Evolutionary conservation across 2,329 filamentous ascomycete genomes (phyloP).

Genomic region (Fusarium sp.): DNA sequence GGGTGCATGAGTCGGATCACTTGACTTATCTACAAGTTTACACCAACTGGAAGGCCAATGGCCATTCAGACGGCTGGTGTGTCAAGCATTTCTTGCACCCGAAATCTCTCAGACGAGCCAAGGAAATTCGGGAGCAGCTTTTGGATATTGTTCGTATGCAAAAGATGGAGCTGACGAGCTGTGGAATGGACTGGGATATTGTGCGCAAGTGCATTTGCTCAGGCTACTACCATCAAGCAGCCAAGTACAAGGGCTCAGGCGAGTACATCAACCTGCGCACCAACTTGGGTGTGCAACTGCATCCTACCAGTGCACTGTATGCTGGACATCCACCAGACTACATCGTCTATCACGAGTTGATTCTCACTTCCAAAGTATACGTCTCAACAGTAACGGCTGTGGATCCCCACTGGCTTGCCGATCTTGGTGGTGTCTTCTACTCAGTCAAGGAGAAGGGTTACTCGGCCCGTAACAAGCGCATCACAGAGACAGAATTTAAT

Average conservation of each 20-base stretch:
- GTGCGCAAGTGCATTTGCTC: conserved; percentile 97
- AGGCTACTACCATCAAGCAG: conserved; percentile 98
- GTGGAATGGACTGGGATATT: conserved; percentile 96
- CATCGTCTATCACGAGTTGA: conserved; percentile 97
- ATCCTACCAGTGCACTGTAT: conserved; percentile 93
- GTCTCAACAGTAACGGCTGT: conserved; percentile 97
- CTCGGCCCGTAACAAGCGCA: conserved; percentile 83
- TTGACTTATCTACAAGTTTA: conserved; percentile 96
- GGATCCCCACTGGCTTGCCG: conserved; percentile 96
- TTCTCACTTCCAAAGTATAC: conserved; percentile 96
- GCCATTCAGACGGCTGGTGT: conserved; percentile 92
- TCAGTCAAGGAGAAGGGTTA: conserved; percentile 98
- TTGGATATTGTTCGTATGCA: conserved; percentile 94
- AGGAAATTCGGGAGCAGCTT: conserved; percentile 94
- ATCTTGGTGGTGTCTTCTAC: conserved; percentile 97
- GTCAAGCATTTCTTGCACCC: conserved; percentile 92
- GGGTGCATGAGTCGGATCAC: conserved; percentile 97
- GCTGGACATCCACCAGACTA: conserved; percentile 97
- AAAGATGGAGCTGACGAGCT: conserved; percentile 88
- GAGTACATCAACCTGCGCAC: conserved; percentile 98
- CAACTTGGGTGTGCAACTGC: conserved; percentile 91
- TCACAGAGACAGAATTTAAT: conserved; percentile 94
- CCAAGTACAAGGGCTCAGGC: conserved; percentile 93
- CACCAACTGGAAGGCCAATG: conserved; percentile 93
- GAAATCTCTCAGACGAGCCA: conserved; percentile 91